phyloP scores from a whole-genome alignment of 768 basidiomycete genomes.

The Auriscalpium vulgare region DNA sequence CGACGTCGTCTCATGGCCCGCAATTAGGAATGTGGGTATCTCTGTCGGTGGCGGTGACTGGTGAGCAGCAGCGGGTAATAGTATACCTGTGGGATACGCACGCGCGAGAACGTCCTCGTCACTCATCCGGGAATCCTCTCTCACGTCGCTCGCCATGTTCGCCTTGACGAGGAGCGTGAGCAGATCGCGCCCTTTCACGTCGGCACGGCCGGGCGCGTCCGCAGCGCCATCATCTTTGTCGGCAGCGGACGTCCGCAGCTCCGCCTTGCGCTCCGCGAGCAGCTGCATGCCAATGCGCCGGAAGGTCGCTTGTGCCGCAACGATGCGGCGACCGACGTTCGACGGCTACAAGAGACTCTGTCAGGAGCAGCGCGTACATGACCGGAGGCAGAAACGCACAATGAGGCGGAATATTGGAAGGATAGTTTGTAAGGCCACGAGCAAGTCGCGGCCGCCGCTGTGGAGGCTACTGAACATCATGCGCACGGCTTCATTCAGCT shows the following conservation, averaged over 20 bases:
- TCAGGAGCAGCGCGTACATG: background rate
- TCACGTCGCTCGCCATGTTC: constrained; percentile 24
- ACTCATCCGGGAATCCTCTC: constrained; percentile 17
- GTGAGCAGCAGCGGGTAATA: background rate
- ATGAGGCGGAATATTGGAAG: constrained; percentile 32
- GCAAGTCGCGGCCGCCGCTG: background rate
- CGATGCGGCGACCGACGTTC: background rate
- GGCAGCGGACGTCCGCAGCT: constrained; percentile 8
- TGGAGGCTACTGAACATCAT: constrained; percentile 26
- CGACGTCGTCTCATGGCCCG: constrained; percentile 22
- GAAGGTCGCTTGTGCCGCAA: constrained; percentile 34
- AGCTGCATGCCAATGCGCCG: constrained; percentile 41
- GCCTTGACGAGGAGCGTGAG: constrained; percentile 22
- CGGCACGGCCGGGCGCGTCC: constrained; percentile 2
- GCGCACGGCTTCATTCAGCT: constrained; percentile 26
- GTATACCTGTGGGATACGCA: background rate
- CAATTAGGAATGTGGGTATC: constrained; percentile 24
- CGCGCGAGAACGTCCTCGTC: constrained; percentile 25
- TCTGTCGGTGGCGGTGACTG: constrained; percentile 11
- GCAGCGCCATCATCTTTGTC: background rate
- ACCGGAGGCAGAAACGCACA: constrained; percentile 20
- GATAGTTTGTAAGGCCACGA: constrained; percentile 25
- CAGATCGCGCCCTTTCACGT: constrained; percentile 18
- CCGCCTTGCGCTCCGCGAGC: constrained; percentile 40
- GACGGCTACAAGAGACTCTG: background rate